Percentiles rank a stretch among this genome's conserved stretches.
These are phyloP conservation scores for Arachis stenosperma DNA, from an alignment of 306 rosid genomes.

Conservation along the genomic window DNA sequence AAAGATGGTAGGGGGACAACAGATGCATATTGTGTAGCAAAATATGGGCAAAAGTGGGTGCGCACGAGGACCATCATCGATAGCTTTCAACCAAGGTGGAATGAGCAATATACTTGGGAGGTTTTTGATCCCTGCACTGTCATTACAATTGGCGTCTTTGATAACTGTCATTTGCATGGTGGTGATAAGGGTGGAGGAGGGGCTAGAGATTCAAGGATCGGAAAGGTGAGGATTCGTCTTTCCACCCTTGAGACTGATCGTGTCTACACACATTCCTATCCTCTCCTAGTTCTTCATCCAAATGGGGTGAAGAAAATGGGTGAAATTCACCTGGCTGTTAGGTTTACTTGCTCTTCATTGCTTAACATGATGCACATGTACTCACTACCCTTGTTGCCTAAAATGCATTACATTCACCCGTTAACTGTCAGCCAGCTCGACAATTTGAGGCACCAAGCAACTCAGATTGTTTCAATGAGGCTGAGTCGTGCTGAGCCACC, in stretches of 20 bases:
- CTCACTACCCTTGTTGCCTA: conserved; percentile 86
- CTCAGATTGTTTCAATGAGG: conserved; percentile 85
- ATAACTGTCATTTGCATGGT: conserved; percentile 89
- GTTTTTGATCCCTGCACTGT: conserved; percentile 97
- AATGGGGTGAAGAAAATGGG: conserved; percentile 98
- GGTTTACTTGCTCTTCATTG: conserved; percentile 90
- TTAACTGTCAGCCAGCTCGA: conserved; percentile 93
- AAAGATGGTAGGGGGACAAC: conserved; percentile 87
- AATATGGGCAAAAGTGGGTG: conserved; percentile 97
- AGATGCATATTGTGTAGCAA: conserved; percentile 94
- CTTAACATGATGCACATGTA: conserved; percentile 99
- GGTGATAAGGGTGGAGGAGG: conserved; percentile 80
- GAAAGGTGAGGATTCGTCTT: conserved; percentile 94
- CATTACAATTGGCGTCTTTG: conserved; percentile 91
- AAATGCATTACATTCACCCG: conserved; percentile 95
- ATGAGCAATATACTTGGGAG: conserved; percentile 98
- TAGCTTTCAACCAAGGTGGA: conserved; percentile 89
- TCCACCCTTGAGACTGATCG: conserved; percentile 95
- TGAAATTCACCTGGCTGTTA: conserved; percentile 95
- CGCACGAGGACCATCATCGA: conserved; percentile 97
- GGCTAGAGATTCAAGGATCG: conserved; percentile 73
- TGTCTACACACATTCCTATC: conserved; percentile 92
- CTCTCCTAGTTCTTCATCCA: conserved; percentile 81
- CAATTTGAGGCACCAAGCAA: conserved; percentile 92
- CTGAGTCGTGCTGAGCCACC: conserved; percentile 94